Base-by-base conservation (phyloP, 306 rosid species). In the Trifolium subterraneum region DNA sequence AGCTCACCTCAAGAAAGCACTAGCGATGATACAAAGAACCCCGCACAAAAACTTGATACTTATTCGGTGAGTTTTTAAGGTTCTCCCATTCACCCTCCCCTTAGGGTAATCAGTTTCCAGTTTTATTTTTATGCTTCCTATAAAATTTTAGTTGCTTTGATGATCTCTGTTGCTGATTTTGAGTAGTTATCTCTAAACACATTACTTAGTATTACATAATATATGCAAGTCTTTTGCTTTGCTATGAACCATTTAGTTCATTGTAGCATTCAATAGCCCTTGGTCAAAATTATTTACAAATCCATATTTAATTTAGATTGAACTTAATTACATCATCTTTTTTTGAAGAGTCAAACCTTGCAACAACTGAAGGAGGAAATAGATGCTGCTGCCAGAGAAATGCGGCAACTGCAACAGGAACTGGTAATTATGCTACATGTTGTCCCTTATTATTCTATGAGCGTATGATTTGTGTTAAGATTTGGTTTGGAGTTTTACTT, bases 361-460 rank as follows among this genome's bases (percentile, higher is more conserved):
- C 88, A 84, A 67, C 84, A 42, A 22, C 64, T 90, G 82, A 88
- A 86, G 85, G 98, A 87, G 71, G 98, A 92, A 81, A 88, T 88
- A 86, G 98, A 90, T 79, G 72, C 80, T 18, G 81, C 88, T 72
- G 74, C 79, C 55, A 85, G 78, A 63, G 90, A 87, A 79, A 84
- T 87, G 0, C 79, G 81, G 68, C 88, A 83, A 69, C 92, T 92
- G 81, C 94, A 84, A 78, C 94, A 82, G 64, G 96, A 92, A 84
- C 79, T 90, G 94, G 98, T 92, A 50, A 73, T 54, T 70, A 45
- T 65, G 81, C 70, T 48, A 39, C 33, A 45, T 68, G 12, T 4
- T 44, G 42, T 73, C 61, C 70, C 14, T 47, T 27, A 44, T 52
- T 59, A 58, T 51, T 29, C 69, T 44, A 45, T 50, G 13, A 39